Evolutionary conservation across 306 rosid species (phyloP).

Genomic region (Trifolium dubium): DNA sequence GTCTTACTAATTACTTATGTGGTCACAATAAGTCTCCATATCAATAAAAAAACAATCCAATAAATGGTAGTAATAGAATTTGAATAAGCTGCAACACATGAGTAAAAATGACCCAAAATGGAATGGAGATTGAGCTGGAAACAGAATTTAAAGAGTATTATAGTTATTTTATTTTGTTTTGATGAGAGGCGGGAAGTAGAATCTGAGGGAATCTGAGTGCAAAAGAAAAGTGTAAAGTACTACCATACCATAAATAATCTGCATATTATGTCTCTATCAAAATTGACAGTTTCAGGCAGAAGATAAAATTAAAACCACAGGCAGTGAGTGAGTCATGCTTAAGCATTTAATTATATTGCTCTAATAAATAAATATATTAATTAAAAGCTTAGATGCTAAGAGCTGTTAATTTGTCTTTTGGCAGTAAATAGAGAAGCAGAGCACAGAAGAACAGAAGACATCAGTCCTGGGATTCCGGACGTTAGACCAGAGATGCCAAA

Average conservation of each 20-base stretch:
- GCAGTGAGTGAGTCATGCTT: constrained; percentile 27
- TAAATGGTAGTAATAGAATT: too few species aligned
- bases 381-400: constrained; percentile 28
- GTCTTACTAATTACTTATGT: too few species aligned
- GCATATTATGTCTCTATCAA: constrained; percentile 5
- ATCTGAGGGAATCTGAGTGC: background rate
- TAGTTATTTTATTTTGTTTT: background rate
- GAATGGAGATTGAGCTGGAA: too few species aligned
- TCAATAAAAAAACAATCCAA: too few species aligned
- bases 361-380: constrained; percentile 7
- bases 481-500: constrained; percentile 51
- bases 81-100: too few species aligned
- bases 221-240: constrained; percentile 14
- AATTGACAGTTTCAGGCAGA: constrained; percentile 34
- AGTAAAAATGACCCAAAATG: too few species aligned
- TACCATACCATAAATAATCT: background rate
- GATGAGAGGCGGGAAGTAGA: background rate
- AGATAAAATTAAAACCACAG: constrained; percentile 8
- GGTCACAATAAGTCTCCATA: too few species aligned
- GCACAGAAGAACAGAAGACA: constrained; percentile 50
- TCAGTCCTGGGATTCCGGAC: constrained; percentile 63
- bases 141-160: background rate
- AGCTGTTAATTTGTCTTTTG: constrained; percentile 46
- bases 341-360: constrained; percentile 35
- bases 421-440: constrained; percentile 54